phyloP scores from a whole-genome alignment of 1,284 basidiomycete species.

The Mycosarcoma mackinlayi region DNA sequence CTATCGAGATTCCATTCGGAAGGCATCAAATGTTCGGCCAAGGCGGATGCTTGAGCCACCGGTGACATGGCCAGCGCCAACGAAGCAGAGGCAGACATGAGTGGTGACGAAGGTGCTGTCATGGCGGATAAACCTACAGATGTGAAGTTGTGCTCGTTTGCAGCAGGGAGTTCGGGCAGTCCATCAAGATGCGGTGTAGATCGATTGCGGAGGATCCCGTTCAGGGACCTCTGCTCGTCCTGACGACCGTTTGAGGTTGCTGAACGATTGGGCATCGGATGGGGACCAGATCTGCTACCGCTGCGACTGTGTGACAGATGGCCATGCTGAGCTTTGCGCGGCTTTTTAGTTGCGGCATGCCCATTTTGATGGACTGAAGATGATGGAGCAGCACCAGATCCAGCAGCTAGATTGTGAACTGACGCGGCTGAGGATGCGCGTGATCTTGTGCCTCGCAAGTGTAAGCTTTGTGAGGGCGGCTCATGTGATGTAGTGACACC shows the following conservation, averaged over 20 bases:
- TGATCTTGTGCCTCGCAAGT: conserved; percentile 19
- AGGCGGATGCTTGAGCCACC: conserved; percentile 17
- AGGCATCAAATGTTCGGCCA: conserved; percentile 20
- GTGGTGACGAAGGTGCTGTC: conserved; percentile 31
- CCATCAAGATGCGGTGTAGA: conserved; percentile 38
- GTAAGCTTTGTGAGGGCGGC: conserved; percentile 1
- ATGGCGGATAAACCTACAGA: conserved; percentile 7
- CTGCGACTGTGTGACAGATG: conserved; percentile 17
- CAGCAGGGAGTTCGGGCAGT: conserved; percentile 12
- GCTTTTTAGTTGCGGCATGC: background rate
- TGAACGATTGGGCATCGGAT: conserved; percentile 6
- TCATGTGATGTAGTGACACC: conserved; percentile 1
- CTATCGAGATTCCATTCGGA: conserved; percentile 30
- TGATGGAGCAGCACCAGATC: background rate
- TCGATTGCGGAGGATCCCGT: conserved; percentile 31
- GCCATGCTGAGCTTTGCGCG: conserved; percentile 19
- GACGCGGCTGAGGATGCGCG: conserved; percentile 32
- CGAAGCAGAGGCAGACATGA: conserved; percentile 19
- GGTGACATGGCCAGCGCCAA: conserved; percentile 37
- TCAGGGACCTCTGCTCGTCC: conserved; percentile 16
- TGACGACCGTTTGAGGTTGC: background rate
- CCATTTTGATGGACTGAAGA: conserved; percentile 17
- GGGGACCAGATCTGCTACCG: conserved; percentile 21
- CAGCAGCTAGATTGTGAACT: conserved; percentile 5
- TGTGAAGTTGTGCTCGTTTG: conserved; percentile 9